A percentile compares a stretch with the other conserved stretches of the same genome.
These are phyloP conservation scores for Kwoniella sp. DNA, from an alignment of 768 basidiomycete genomes.

Conservation along the genomic window DNA sequence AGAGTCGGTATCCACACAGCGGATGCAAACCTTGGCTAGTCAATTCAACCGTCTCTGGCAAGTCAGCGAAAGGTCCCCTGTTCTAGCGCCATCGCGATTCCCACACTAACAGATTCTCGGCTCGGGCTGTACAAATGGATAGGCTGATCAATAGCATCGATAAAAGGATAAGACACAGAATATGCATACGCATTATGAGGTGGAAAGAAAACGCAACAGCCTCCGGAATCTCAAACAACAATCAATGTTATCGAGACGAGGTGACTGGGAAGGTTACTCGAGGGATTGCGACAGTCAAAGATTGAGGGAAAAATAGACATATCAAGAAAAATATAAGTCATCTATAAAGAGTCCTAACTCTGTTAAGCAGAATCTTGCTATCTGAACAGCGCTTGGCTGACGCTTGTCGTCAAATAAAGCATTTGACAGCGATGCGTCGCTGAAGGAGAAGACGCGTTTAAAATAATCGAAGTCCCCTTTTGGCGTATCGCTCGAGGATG, in stretches of 20 bases:
- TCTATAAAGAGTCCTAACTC: too few species aligned
- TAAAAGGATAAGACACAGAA: neutral
- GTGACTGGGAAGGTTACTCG: neutral
- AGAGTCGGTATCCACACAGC: too few species aligned
- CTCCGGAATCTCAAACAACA: neutral
- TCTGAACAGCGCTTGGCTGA: too few species aligned
- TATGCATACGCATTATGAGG: neutral
- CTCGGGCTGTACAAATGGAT: too few species aligned
- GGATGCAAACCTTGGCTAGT: too few species aligned
- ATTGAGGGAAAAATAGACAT: neutral
- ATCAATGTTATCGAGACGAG: neutral
- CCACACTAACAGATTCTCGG: neutral
- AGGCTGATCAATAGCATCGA: too few species aligned
- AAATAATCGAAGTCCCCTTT: slow-evolving; percentile 3
- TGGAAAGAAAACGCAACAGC: neutral
- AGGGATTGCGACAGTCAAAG: neutral
- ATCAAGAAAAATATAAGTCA: neutral
- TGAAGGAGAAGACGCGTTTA: neutral
- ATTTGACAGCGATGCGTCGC: too few species aligned
- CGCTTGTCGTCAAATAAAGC: too few species aligned
- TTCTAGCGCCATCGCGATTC: neutral
- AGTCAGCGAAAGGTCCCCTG: neutral
- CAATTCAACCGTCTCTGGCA: neutral
- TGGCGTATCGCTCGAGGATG: slow-evolving; percentile 20
- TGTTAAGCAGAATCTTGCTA: too few species aligned